A percentile compares a stretch with the other conserved stretches of the same genome.
These are phyloP conservation scores for Cephalotrichum gorgonifer DNA, from an alignment of 2,329 filamentous ascomycete genomes.

Conservation along the genomic window DNA sequence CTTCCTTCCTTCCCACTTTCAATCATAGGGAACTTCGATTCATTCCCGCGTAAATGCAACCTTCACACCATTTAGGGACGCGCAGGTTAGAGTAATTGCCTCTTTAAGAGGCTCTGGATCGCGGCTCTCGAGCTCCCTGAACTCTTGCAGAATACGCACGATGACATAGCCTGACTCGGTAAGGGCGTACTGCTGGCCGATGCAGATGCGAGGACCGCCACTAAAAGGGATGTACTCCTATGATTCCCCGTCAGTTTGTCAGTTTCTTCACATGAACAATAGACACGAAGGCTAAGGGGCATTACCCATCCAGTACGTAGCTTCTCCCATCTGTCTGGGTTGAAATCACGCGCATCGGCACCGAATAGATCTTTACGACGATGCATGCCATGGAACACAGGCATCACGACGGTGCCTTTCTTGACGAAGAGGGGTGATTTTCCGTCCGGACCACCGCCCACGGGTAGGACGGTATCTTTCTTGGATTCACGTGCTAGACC, in stretches of 20 bases:
- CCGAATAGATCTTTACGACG: constrained; percentile 25
- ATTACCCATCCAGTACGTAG: neutral
- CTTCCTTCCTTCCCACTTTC: no score
- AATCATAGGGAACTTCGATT: no score
- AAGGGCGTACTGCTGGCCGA: constrained; percentile 72
- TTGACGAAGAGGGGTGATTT: constrained; percentile 35
- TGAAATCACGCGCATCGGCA: constrained; percentile 23
- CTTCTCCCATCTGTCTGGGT: constrained; percentile 25
- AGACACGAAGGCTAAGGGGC: no score
- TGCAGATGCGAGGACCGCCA: constrained; percentile 62
- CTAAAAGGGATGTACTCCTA: constrained; percentile 70
- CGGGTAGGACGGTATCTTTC: constrained; percentile 36
- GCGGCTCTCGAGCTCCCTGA: constrained; percentile 45
- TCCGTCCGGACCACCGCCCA: constrained; percentile 39
- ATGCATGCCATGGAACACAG: constrained; percentile 31
- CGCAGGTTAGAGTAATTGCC: no score
- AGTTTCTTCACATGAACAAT: no score
- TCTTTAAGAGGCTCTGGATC: no score
- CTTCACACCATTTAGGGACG: no score
- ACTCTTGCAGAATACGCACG: constrained; percentile 62
- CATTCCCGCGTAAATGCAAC: no score
- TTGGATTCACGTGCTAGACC: constrained; percentile 16
- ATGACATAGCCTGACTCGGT: constrained; percentile 68
- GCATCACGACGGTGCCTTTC: constrained; percentile 33
- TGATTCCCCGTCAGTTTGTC: no score